Evolutionary conservation across 148 eudicot species (phyloP), one percentile per base, ranked within the genome.

Genomic region (Camellia japonica): DNA sequence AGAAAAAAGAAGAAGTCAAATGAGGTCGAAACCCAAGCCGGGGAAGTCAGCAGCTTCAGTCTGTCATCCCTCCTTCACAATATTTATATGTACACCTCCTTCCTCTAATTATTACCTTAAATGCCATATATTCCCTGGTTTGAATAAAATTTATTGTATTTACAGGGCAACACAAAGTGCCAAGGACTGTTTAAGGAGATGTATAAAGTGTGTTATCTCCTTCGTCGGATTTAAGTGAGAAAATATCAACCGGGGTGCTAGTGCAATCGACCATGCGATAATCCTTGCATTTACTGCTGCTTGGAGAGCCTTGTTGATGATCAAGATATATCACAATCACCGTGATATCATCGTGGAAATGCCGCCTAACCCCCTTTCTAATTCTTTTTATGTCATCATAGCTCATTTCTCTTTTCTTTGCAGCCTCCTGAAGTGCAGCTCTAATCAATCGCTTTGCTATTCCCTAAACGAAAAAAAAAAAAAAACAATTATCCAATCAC

Each of bases 251-350:
- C 1, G 86, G 86, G 60, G 80, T 73, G 46, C 78, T 79, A 63
- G 78, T 80, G 83, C 85, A 74, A 42, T 83, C 80, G 51, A 75
- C 64, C 38, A 16, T 42, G 10, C 23, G 13, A 64, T 74, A 52
- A 58, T 80, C 73, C 46, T 56, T 56, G 46, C 5, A 47, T 44
- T 68, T 76, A 46, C 73, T 54, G 41, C 38, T 52, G 41, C 38
- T 52, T 30, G 84, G 67, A 63, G 77, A 74, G 10, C 79, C 73
- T 44, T 62, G 73, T 9, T 68, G 75, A 41, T 56, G 79, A 81
- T 84, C 87, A 11, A 84, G 84, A 71, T 81, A 84, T 20, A 84
- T n/a, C 16, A 84, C 87, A 30, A 84, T 64, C 49, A 81, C 87
- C 1, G 87, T 81, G 14, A 84, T 81, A 69, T 84, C 87, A 30